Evolutionary conservation across 352 stramenopile species (phyloP), one percentile per base, ranked within the genome.

Genomic region (Phytophthora pluvialis): DNA sequence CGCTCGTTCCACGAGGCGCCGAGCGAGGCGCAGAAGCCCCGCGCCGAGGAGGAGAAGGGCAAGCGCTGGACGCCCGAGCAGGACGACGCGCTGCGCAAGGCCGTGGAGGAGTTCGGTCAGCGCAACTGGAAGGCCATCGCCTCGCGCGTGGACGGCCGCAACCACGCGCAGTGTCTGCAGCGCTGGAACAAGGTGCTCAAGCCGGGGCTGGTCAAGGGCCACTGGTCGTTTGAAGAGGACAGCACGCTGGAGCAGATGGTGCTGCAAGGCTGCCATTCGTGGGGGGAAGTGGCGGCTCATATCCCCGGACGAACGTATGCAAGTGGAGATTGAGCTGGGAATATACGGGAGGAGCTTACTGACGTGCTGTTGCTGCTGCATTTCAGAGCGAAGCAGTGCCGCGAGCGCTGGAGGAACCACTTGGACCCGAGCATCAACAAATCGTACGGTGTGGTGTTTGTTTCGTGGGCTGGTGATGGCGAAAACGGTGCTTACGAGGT

Each of bases 391-490:
- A 98, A 99, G 73, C 96, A 98, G 70, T 99, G 96, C 63, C 89
- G 96, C 8, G 95, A 99, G 62, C 91, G 96, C 15, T 99, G 95
- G 90, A 83, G 97, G 32, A 98, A 99, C 75, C 95, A 99, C 73
- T 83, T 98, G 54, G 94, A 98, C 77, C 96, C 96, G 35, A 94
- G 89, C 51, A 90, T 98, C 60, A 93, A 90, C 70, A 91, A 91
- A 79, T 74, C 71, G 84, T 93, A 77, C 45, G 79, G 25, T 35
- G 4, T 32, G 21, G 21, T 21, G 21, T 21, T 21, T 21, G 21
- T 21, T 21, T 21, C 21, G 21, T 21, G 21, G 21, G 21, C 21
- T 50, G 5, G 21, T 28, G 28, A 60, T 25, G 25, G 16, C 42
- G 13, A 31, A 29, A 31, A 18, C n/a, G 5, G 0, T 40, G 10